phyloP scores from a whole-genome alignment of 306 rosid species.

The Fagus sylvatica region DNA sequence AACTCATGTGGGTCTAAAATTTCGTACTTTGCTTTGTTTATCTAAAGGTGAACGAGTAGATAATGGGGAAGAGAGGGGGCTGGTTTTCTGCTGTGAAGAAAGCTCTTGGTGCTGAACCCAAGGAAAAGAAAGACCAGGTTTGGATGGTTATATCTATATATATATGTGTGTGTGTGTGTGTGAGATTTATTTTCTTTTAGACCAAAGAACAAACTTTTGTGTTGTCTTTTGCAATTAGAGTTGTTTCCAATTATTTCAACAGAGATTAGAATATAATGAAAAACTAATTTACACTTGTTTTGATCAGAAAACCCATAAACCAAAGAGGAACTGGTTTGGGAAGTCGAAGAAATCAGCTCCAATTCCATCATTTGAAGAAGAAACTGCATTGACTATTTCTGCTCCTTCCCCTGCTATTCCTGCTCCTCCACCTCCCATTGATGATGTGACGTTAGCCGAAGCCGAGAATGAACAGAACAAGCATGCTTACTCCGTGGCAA shows the following conservation, averaged over 20 bases:
- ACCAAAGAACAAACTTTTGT: not conserved
- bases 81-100: slow-evolving; percentile 87
- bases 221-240: not conserved
- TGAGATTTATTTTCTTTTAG: not conserved
- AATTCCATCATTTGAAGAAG: slow-evolving; percentile 21
- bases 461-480: slow-evolving; percentile 58
- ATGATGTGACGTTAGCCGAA: slow-evolving; percentile 34
- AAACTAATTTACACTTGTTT: not conserved
- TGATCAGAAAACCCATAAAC: slow-evolving; percentile 50
- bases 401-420: slow-evolving; percentile 34
- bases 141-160: not conserved
- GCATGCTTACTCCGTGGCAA: slow-evolving; percentile 71
- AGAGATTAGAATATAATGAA: not conserved
- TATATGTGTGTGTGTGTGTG: not conserved
- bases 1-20: slow-evolving; percentile 8
- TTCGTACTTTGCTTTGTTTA: slow-evolving; percentile 16
- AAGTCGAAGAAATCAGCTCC: slow-evolving; percentile 35
- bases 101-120: slow-evolving; percentile 56
- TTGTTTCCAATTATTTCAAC: slow-evolving; percentile 14
- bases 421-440: slow-evolving; percentile 37
- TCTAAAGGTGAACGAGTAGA: slow-evolving; percentile 33
- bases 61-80: slow-evolving; percentile 90
- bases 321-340: slow-evolving; percentile 71
- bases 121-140: slow-evolving; percentile 80
- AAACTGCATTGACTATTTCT: slow-evolving; percentile 25